phyloP scores from a whole-genome alignment of 1,284 basidiomycete species.

The Puccinia brachypodii region DNA sequence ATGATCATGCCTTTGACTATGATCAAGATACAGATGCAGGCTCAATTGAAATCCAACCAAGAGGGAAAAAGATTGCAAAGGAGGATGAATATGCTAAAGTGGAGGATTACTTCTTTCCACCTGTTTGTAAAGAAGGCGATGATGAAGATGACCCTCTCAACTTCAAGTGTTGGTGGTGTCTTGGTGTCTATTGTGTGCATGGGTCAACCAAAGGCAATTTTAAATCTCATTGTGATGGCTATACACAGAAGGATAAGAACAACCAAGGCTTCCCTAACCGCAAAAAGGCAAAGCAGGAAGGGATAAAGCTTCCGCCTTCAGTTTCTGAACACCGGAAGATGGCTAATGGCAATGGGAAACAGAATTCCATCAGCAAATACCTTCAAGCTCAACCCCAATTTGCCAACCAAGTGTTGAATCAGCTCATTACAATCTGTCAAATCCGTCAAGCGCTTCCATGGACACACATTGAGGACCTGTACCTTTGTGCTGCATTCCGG shows the following conservation, averaged over 20 bases:
- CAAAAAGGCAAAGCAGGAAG: not conserved
- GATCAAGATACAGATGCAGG: not conserved
- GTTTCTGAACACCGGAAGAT: not conserved
- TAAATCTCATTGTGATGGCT: not conserved
- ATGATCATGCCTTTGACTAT: not conserved
- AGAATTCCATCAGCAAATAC: not conserved
- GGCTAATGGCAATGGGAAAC: not conserved
- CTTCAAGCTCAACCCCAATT: not conserved
- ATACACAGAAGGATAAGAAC: not conserved
- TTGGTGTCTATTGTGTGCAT: not conserved
- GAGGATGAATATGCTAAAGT: not conserved
- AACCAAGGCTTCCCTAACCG: not conserved
- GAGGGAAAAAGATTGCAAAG: not conserved
- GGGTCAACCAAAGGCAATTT: not conserved
- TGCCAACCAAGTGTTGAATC: constrained; percentile 7
- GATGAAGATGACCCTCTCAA: not conserved
- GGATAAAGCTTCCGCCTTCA: not conserved
- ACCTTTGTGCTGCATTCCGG: not conserved
- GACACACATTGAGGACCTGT: constrained; percentile 4
- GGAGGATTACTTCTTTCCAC: not conserved
- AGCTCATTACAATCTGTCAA: not conserved
- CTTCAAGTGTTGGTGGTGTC: not conserved
- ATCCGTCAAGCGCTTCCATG: constrained; percentile 5
- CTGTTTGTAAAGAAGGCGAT: not conserved
- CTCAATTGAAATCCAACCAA: not conserved